Base-by-base conservation (phyloP, 179 eudicot genomes). In the Spergularia azorica region DNA sequence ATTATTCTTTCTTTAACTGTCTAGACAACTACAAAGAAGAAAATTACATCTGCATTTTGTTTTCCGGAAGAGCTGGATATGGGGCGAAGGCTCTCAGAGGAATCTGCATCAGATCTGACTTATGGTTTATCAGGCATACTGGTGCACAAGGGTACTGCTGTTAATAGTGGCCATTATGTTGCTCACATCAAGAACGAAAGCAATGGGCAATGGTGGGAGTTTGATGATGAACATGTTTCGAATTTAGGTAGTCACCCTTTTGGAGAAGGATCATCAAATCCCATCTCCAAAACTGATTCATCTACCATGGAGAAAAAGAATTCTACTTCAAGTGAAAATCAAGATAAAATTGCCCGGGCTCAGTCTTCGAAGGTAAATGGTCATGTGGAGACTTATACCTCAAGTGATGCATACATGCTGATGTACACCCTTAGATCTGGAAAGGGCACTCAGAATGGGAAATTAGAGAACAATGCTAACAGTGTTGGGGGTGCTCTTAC, bases 81-180 rank as follows among this genome's bases (percentile, higher is more conserved):
- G 98, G 82, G 89, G 59, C 75, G 67, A 55, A 86, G 99, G 84
- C 84, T 96, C 63, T 81, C 88, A 11, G 96, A 87, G 69, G 75
- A 83, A 59, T 85, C 88, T 41, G 85, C 85, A 52, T 82, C 84
- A 38, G 88, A 86, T 65, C 75, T 88, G 56, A 78, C 86, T 69
- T 96, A 96, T 86, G 97, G 91, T 69, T 82, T 96, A 84, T 89
- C 98, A 59, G 97, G 98, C 73, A 90, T 96, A 41, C 83, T 96
- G 77, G 89, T 96, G 61, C 99, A 96, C 87, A 94, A 94, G 87
- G 99, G 99, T 63, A 84, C 98, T 79, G 99, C 96, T 80, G 98
- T 88, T 21, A 94, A 96, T 79, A 94, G 97, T 83, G 99, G 99
- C 70, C 99, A 96, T 69, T 96, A 96, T 78, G 85, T 92, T 64